Percentiles rank a stretch among this genome's conserved stretches.
These are phyloP conservation scores for Nemania abortiva DNA, from an alignment of 2,329 filamentous ascomycete species.

Conservation along the genomic window DNA sequence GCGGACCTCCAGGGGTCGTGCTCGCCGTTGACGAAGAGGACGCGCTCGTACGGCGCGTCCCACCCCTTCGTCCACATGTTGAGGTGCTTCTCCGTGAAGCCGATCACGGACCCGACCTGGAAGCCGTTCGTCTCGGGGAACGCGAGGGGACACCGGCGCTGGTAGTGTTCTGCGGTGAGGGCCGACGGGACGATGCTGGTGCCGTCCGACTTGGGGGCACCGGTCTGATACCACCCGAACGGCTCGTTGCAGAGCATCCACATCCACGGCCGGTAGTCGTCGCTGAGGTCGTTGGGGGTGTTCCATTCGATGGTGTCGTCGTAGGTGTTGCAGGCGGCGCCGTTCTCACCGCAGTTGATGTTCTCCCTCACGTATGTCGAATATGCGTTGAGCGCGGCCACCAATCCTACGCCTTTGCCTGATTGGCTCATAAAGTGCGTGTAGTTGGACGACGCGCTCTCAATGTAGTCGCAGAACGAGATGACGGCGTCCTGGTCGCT, in stretches of 20 bases:
- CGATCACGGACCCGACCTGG: conserved; percentile 31
- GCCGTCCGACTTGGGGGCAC: conserved; percentile 52
- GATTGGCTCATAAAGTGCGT: conserved; percentile 23
- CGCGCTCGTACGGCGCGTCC: conserved; percentile 44
- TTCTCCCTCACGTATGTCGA: conserved; percentile 54
- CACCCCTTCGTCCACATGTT: conserved; percentile 48
- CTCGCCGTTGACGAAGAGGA: conserved; percentile 50
- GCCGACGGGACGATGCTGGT: conserved; percentile 36
- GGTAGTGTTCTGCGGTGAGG: conserved; percentile 47
- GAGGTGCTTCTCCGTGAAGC: conserved; percentile 38
- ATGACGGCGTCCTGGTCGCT: conserved; percentile 50
- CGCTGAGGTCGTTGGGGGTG: conserved; percentile 44
- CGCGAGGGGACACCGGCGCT: conserved; percentile 56
- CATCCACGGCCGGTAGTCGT: conserved; percentile 56
- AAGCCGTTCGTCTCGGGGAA: conserved; percentile 53
- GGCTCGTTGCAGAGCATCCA: conserved; percentile 64
- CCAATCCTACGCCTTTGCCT: conserved; percentile 55
- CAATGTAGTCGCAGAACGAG: conserved; percentile 55
- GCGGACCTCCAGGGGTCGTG: conserved; percentile 48
- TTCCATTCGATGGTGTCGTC: conserved; percentile 54
- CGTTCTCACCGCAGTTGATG: conserved; percentile 53
- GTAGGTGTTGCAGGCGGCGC: conserved; percentile 57
- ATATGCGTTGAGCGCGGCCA: conserved; percentile 58
- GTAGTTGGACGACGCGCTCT: conserved; percentile 41
- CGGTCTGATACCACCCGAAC: conserved; percentile 46